Base-by-base conservation (phyloP, 2,329 filamentous ascomycete genomes). In the Saccharata proteae region DNA sequence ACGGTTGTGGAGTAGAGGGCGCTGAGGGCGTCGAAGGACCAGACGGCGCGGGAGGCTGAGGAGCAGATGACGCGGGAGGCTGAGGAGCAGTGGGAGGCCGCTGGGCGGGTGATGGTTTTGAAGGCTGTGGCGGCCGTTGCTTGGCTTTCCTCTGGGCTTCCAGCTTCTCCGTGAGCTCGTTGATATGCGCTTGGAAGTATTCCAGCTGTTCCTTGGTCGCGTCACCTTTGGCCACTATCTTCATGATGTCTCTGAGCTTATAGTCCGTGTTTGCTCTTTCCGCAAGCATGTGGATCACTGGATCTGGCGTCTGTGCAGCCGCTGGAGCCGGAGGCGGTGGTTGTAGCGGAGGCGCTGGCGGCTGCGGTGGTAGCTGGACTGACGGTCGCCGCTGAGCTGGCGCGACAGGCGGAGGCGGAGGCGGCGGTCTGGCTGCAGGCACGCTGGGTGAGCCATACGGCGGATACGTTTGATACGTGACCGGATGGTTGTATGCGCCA, bases 121-220 rank as follows among this genome's bases (percentile, higher is more conserved):
- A 39, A 30, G 13, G 32, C 25, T 14, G 29, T 3, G 37, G 27
- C 16, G 35, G 30, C 11, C 38, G 20, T 30, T 34, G 32, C 13
- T 36, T 29, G 1, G 34, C 30, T 17, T 36, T 32, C 38, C 61
- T 61, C 38, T 62, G 54, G 30, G 50, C 52, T 25, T 55, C 50
- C 12, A 67, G 47, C 27, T 62, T 55, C n/a, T 47, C 48, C 2
- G 78, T 85, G 35, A 90, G 69, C 48, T 84, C 75, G 45, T 85
- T 79, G 39, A 90, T 90, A 24, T 90, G 81, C 29, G 67, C 68
- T 49, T 90, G 82, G 43, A 90, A 90, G 39, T 76, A 71, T 27
- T 74, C 73, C 9, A 90, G 58, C 49, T 90, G 80, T 10, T 74
- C 69, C 21, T 73, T 69, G 9, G 71, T 74, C 1, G 82, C 82